Evolutionary conservation across 345 rosid species (phyloP), one percentile per base, ranked within the genome.

Genomic region (Populus davidiana): DNA sequence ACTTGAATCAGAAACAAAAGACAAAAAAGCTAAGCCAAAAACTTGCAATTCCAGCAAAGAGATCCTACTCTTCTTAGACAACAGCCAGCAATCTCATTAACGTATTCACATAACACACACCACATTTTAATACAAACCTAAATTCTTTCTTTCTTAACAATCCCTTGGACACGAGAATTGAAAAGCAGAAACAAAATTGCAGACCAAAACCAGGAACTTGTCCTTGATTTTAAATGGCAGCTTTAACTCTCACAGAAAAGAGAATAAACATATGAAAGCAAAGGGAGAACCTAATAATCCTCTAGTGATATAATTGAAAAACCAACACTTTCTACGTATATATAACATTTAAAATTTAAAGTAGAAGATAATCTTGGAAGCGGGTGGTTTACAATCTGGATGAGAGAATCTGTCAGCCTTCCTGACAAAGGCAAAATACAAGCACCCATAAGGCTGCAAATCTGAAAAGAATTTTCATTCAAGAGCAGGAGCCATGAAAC

Each of bases 361-460:
- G 23, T 16, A 16, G 74, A 63, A 25, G 76, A 68, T 74, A 75
- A 65, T 56, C 83, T 52, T 81, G 80, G 47, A 75, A 33, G 36
- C 4, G 73, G 81, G 75, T 39, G 75, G 71, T 29, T 80, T 81
- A 76, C 86, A 79, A 29, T 56, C 79, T 74, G 81, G 85, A 70
- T n/a, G 10, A 25, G 75, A 65, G 85, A 85, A 86, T 80, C 82
- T 79, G 83, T 79, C 85, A 77, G 84, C 86, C 81, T 68, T 74
- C 75, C 70, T 64, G 36, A 73, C 66, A 76, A 27, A 47, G 52
- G 71, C 78, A 77, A 82, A 78, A 78, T 69, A 67, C 72, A 71
- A 73, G 54, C 38, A 69, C 71, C 74, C 75, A 68, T 33, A 16
- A 71, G 43, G 80, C 87, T 72, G 76, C 82, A 76, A 81, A 77